phyloP scores from a whole-genome alignment of 2,329 filamentous ascomycete species.

The Trichoderma semiorbis region DNA sequence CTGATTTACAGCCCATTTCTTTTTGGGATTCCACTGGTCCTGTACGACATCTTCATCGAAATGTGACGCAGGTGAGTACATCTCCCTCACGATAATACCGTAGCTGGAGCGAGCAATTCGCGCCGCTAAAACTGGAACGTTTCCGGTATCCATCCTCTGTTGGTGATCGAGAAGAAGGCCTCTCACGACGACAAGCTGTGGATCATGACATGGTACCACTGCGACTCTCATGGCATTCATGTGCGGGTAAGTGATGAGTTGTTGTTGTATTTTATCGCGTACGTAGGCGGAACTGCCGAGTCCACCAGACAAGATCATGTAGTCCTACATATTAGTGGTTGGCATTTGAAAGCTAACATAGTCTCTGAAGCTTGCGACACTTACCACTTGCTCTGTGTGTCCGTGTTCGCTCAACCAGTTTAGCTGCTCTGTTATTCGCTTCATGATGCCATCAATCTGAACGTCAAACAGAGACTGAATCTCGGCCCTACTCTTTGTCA shows the following conservation, averaged over 20 bases:
- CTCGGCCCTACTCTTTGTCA: slow-evolving; percentile 33
- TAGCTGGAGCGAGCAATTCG: slow-evolving; percentile 43
- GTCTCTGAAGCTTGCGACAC: neutral
- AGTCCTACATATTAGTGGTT: neutral
- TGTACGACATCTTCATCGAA: slow-evolving; percentile 33
- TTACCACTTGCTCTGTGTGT: slow-evolving; percentile 35
- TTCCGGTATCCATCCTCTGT: slow-evolving; percentile 42
- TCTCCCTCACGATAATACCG: slow-evolving; percentile 37
- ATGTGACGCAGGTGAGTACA: slow-evolving; percentile 37
- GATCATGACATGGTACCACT: slow-evolving; percentile 46
- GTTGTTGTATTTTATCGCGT: neutral
- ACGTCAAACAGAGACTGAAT: slow-evolving; percentile 43
- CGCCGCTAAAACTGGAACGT: slow-evolving; percentile 40
- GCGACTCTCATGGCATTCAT: slow-evolving; percentile 35
- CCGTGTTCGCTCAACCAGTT: slow-evolving; percentile 34
- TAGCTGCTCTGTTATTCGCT: slow-evolving; percentile 39
- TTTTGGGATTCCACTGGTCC: slow-evolving; percentile 29
- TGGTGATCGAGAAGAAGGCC: slow-evolving; percentile 50
- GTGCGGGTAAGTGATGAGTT: slow-evolving; percentile 26
- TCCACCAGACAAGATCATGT: neutral
- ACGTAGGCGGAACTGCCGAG: neutral
- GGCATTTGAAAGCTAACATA: neutral
- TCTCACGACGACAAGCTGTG: slow-evolving; percentile 53
- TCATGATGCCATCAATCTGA: slow-evolving; percentile 39
- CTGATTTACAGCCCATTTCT: slow-evolving; percentile 40